Conservation (phyloP, 2,329 filamentous ascomycete genomes). For the Ceratocystis albifundus region DNA sequence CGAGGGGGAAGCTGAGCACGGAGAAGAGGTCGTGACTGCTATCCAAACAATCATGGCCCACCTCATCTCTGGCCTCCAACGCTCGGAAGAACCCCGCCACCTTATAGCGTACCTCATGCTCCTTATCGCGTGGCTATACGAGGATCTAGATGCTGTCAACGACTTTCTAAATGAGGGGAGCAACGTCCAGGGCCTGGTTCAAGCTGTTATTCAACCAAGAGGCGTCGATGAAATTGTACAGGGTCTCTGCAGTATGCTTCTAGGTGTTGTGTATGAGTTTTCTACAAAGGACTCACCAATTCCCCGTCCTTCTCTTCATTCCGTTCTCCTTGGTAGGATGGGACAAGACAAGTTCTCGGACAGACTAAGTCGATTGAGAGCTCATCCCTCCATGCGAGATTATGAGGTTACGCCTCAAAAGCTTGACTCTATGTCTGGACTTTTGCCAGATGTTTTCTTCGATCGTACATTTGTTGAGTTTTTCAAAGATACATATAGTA, state of each 20-base stretch:
- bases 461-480: slow-evolving; percentile 83
- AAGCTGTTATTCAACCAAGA: slow-evolving; percentile 52
- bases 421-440: slow-evolving; percentile 38
- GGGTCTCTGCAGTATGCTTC: slow-evolving; percentile 70
- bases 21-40: slow-evolving; percentile 89
- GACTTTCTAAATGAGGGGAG: slow-evolving; percentile 88
- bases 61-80: slow-evolving; percentile 66
- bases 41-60: slow-evolving; percentile 82
- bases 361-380: slow-evolving; percentile 63
- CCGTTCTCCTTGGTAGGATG: slow-evolving; percentile 62
- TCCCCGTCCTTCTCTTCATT: slow-evolving; percentile 65
- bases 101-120: slow-evolving; percentile 81
- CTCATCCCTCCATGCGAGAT: slow-evolving; percentile 69
- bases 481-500: slow-evolving; percentile 89
- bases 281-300: slow-evolving; percentile 95
- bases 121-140: slow-evolving; percentile 79
- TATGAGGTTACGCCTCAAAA: slow-evolving; percentile 77
- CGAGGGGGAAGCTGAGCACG: slow-evolving; percentile 77
- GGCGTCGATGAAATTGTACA: slow-evolving; percentile 57
- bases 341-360: slow-evolving; percentile 82
- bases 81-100: slow-evolving; percentile 65
- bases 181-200: slow-evolving; percentile 75
- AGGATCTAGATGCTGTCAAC: slow-evolving; percentile 81
- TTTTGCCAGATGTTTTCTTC: slow-evolving; percentile 71
- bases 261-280: slow-evolving; percentile 90